These are phyloP conservation scores for Tephrocybe sp. DNA, from an alignment of 768 basidiomycete species.

Conservation along the genomic window DNA sequence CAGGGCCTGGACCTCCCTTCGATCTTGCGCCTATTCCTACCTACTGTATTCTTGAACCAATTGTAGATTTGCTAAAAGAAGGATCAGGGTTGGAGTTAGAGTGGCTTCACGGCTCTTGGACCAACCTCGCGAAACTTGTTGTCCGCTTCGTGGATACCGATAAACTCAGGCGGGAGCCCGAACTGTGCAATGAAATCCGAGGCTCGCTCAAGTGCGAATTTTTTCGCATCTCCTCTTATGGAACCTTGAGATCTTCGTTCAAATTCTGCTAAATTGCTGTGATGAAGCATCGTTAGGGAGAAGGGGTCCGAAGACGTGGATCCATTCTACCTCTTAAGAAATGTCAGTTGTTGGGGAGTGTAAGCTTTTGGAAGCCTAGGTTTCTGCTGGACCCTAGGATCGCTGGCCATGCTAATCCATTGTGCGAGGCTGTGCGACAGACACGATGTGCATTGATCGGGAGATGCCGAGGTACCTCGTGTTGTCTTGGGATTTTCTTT, in stretches of 20 bases:
- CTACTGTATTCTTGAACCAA: slow-evolving; percentile 72
- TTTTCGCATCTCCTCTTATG: slow-evolving; percentile 66
- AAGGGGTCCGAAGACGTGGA: slow-evolving; percentile 4
- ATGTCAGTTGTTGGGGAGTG: slow-evolving; percentile 59
- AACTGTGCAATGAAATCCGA: slow-evolving; percentile 58
- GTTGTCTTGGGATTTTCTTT: slow-evolving; percentile 17
- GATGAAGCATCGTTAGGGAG: slow-evolving; percentile 10
- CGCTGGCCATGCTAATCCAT: slow-evolving; percentile 35
- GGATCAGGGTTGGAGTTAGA: slow-evolving; percentile 12
- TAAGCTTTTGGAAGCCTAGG: slow-evolving; percentile 64
- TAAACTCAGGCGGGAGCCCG: slow-evolving; percentile 54
- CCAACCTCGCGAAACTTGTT: slow-evolving; percentile 59
- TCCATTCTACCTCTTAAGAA: slow-evolving; percentile 44
- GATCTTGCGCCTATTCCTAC: slow-evolving; percentile 54
- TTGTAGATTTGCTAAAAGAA: slow-evolving; percentile 62
- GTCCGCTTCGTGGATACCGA: slow-evolving; percentile 55
- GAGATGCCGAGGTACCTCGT: slow-evolving; percentile 30
- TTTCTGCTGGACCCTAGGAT: slow-evolving; percentile 60
- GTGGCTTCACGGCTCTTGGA: slow-evolving; percentile 6
- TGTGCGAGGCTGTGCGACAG: slow-evolving; percentile 14
- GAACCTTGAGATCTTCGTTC: slow-evolving; percentile 57
- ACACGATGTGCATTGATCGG: slow-evolving; percentile 18
- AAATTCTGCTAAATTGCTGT: slow-evolving; percentile 50
- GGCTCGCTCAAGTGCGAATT: slow-evolving; percentile 62
- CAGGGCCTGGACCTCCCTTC: slow-evolving; percentile 50